These are phyloP conservation scores for Russula griseocarnosa DNA, from an alignment of 768 basidiomycete species.

Conservation along the genomic window DNA sequence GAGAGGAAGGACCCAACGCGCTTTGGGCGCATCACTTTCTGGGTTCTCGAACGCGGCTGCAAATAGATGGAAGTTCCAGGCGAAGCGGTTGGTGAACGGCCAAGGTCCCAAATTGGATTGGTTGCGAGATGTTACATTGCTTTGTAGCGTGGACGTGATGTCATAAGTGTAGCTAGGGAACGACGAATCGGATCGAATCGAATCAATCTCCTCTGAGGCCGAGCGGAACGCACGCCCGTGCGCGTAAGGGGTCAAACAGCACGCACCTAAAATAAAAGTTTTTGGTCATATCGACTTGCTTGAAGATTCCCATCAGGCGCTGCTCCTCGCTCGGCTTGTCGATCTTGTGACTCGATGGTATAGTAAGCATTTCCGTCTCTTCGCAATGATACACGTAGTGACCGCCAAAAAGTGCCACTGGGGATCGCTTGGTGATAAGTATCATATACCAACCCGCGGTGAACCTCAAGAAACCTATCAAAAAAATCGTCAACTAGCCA, in stretches of 20 bases:
- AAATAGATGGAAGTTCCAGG: slow-evolving; percentile 93
- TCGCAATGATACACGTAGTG: slow-evolving; percentile 98
- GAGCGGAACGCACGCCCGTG: background rate
- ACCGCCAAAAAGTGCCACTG: slow-evolving; percentile 90
- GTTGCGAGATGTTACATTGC: slow-evolving; percentile 69
- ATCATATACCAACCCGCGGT: slow-evolving; percentile 97
- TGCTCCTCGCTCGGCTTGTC: slow-evolving; percentile 89
- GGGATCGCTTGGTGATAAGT: slow-evolving; percentile 81
- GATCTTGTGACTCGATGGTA: slow-evolving; percentile 74
- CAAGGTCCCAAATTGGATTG: slow-evolving; percentile 45
- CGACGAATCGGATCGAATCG: background rate
- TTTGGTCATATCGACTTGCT: slow-evolving; percentile 96
- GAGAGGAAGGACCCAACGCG: slow-evolving; percentile 85
- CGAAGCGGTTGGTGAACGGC: slow-evolving; percentile 82
- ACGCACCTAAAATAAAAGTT: slow-evolving; percentile 95
- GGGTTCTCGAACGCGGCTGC: slow-evolving; percentile 56
- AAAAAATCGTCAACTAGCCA: background rate
- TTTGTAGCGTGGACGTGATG: slow-evolving; percentile 91
- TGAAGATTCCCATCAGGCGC: slow-evolving; percentile 84
- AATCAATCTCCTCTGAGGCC: background rate
- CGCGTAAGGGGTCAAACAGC: background rate
- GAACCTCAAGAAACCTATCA: slow-evolving; percentile 82
- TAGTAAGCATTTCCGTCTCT: slow-evolving; percentile 75
- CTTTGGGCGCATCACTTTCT: slow-evolving; percentile 42
- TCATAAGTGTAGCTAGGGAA: slow-evolving; percentile 85